Percentiles rank a stretch among this genome's conserved stretches.
Evolutionary conservation across 768 basidiomycete genomes (phyloP).

Genomic region (Naganishia kalamii): DNA sequence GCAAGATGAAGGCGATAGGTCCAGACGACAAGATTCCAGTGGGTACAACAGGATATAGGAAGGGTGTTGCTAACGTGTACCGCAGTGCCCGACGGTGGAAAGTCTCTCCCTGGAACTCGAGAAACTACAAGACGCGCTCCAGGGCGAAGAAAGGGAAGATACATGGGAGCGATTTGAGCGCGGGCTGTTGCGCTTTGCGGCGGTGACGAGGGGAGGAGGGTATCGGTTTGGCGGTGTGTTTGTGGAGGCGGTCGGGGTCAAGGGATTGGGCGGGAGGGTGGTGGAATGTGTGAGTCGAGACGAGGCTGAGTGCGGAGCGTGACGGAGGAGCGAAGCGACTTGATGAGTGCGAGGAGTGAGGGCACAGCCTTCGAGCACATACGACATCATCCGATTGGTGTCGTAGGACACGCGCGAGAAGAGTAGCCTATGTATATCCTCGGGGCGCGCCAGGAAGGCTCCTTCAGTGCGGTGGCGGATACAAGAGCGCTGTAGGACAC

Average conservation of each 20-base stretch:
- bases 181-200: conserved; percentile 48
- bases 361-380: too few relatives aligned
- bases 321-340: too few relatives aligned
- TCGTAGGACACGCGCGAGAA: too few relatives aligned
- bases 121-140: conserved; percentile 35
- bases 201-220: conserved; percentile 47
- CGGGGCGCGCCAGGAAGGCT: too few relatives aligned
- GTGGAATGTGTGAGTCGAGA: conserved; percentile 39
- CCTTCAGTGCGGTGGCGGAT: too few relatives aligned
- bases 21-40: conserved; percentile 41
- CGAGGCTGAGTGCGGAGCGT: too few relatives aligned
- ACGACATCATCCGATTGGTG: too few relatives aligned
- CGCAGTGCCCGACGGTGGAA: conserved; percentile 36
- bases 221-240: conserved; percentile 38
- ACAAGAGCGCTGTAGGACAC: too few relatives aligned
- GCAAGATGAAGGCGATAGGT: conserved; percentile 20
- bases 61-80: neutral
- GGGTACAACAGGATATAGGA: neutral
- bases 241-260: conserved; percentile 40
- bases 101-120: conserved; percentile 44
- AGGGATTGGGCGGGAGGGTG: conserved; percentile 38
- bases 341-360: neutral
- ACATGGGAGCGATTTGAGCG: conserved; percentile 50
- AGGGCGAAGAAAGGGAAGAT: conserved; percentile 47
- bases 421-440: too few relatives aligned